A percentile compares a stretch with the other conserved stretches of the same genome.
These are phyloP conservation scores for Oldenlandia corymbosa DNA, from an alignment of 257 asterid genomes.

Conservation along the genomic window DNA sequence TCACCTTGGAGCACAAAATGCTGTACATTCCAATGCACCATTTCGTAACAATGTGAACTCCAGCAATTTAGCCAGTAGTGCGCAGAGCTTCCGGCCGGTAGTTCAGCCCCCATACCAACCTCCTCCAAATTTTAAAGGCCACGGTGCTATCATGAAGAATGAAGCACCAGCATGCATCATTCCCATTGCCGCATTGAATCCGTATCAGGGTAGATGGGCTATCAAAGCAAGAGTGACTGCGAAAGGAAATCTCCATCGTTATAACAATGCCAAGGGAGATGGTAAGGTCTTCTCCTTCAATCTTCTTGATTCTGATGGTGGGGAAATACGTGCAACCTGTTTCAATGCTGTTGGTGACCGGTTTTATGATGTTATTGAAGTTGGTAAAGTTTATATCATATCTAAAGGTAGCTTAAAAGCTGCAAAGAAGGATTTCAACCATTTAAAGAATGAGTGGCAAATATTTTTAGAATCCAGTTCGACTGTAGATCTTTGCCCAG, in stretches of 20 bases:
- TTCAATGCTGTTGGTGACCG: conserved; percentile 87
- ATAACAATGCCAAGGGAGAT: conserved; percentile 93
- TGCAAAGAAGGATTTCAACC: conserved; percentile 94
- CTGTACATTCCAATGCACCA: conserved; percentile 30
- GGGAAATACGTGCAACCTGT: conserved; percentile 91
- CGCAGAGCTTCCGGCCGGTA: conserved; percentile 51
- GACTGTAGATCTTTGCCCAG: conserved; percentile 67
- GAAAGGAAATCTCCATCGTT: conserved; percentile 81
- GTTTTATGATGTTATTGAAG: conserved; percentile 63
- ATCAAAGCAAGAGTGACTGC: conserved; percentile 97
- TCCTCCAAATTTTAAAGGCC: conserved; percentile 73
- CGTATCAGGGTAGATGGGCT: conserved; percentile 99
- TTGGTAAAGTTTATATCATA: conserved; percentile 79
- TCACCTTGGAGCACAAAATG: conserved; percentile 31
- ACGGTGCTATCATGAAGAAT: conserved; percentile 83
- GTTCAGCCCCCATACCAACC: conserved; percentile 92
- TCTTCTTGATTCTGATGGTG: conserved; percentile 92
- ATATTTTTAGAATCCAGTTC: conserved; percentile 71
- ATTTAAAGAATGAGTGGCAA: conserved; percentile 95
- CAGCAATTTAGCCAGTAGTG: conserved; percentile 34
- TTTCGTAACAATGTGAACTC: conserved; percentile 25
- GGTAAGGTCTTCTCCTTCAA: conserved; percentile 95
- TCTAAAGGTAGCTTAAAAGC: conserved; percentile 91
- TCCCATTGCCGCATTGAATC: conserved; percentile 88
- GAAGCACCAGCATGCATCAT: conserved; percentile 94